Evolutionary conservation across 108 stramenopile genomes (phyloP).

Genomic region (Bacterosira constricta): DNA sequence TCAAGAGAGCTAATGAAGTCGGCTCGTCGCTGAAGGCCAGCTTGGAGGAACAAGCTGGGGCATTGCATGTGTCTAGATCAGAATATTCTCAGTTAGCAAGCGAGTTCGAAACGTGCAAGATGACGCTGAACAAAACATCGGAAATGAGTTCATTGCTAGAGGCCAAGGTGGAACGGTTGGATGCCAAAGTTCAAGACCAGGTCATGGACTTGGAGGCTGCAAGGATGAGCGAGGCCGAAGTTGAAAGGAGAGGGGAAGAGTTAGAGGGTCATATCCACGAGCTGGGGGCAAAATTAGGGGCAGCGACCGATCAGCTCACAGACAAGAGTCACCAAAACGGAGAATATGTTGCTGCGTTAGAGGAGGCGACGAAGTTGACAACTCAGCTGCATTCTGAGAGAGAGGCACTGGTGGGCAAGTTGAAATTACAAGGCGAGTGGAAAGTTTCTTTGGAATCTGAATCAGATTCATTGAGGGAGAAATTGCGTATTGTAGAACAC

Average conservation of each 20-base stretch:
- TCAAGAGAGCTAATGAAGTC: constrained; percentile 22
- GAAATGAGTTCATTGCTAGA: constrained; percentile 30
- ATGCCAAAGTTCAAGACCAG: constrained; percentile 38
- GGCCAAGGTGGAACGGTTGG: constrained; percentile 26
- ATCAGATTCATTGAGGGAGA: constrained; percentile 12
- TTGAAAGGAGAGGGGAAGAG: constrained; percentile 28
- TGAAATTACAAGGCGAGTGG: neutral
- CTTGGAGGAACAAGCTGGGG: neutral
- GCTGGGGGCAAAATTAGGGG: constrained; percentile 10
- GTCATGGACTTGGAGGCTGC: constrained; percentile 44
- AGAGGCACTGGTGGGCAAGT: neutral
- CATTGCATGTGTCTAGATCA: neutral
- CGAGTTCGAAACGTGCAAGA: constrained; percentile 13
- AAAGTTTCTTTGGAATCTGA: constrained; percentile 12
- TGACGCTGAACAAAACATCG: constrained; percentile 8
- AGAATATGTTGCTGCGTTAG: neutral
- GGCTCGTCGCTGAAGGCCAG: constrained; percentile 1
- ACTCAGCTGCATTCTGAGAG: neutral
- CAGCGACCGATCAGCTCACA: constrained; percentile 1
- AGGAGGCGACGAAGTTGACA: constrained; percentile 2
- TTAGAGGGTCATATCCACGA: constrained; percentile 15
- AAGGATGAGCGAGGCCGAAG: constrained; percentile 45
- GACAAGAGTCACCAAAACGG: constrained; percentile 1
- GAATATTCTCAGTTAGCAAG: constrained; percentile 5
- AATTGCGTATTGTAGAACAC: neutral